phyloP scores from a whole-genome alignment of 306 rosid genomes.

The Glycine tomentella region DNA sequence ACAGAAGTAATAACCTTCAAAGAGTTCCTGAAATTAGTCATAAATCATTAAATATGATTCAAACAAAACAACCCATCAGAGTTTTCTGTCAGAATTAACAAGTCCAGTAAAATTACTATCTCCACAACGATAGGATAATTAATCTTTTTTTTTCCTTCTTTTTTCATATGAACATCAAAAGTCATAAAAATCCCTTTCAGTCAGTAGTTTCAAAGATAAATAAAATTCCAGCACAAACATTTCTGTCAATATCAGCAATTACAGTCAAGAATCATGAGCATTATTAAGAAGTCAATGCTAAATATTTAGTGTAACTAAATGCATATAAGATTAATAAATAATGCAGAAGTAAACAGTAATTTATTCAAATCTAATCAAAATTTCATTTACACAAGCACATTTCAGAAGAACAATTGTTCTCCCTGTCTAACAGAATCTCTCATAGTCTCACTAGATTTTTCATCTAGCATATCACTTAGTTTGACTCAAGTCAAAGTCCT shows the following conservation, averaged over 20 bases:
- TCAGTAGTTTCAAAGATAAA: slow-evolving; percentile 11
- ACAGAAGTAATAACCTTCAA: slow-evolving; percentile 96
- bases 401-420: not conserved
- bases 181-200: slow-evolving; percentile 5
- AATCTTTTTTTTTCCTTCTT: not conserved
- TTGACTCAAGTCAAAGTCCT: not conserved
- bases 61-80: slow-evolving; percentile 34
- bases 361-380: slow-evolving; percentile 15
- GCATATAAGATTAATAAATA: not conserved
- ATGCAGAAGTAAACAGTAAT: not conserved
- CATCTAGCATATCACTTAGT: not conserved
- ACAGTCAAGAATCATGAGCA: not conserved
- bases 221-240: not conserved
- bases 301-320: not conserved
- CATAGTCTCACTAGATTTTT: not conserved
- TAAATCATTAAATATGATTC: slow-evolving; percentile 31
- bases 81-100: not conserved
- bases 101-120: slow-evolving; percentile 21
- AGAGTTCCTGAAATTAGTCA: slow-evolving; percentile 77
- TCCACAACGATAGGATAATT: not conserved
- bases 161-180: slow-evolving; percentile 20
- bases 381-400: slow-evolving; percentile 3
- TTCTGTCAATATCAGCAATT: not conserved
- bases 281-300: slow-evolving; percentile 3
- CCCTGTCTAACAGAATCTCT: not conserved